Evolutionary conservation across 805 yeast species (phyloP).

Genomic region (Ogataea nakhonphanomensis): DNA sequence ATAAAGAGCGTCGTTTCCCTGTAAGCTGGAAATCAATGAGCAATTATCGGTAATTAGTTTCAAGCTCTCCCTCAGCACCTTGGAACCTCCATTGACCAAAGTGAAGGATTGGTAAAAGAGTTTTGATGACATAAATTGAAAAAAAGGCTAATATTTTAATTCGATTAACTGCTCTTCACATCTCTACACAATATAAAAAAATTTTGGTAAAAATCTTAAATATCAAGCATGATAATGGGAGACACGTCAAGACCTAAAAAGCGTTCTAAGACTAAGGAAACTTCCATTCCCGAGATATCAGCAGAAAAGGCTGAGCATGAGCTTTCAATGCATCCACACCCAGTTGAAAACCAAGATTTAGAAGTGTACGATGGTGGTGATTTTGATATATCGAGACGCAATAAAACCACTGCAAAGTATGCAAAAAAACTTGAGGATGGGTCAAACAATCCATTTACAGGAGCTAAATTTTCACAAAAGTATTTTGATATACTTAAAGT

Average conservation of each 20-base stretch:
- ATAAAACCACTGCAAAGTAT: conserved; percentile 61
- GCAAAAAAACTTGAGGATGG: conserved; percentile 60
- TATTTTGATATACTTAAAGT: conserved; percentile 75
- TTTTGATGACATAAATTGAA: conserved; percentile 23
- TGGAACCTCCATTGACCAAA: conserved; percentile 27
- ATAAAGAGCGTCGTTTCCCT: conserved; percentile 27
- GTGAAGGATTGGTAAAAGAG: conserved; percentile 25
- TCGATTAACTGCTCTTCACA: not conserved
- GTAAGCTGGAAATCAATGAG: conserved; percentile 21
- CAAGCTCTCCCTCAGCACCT: conserved; percentile 25
- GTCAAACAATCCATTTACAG: conserved; percentile 75
- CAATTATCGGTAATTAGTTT: conserved; percentile 17
- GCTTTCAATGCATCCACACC: conserved; percentile 46
- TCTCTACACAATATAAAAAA: conserved; percentile 4
- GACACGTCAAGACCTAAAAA: conserved; percentile 42
- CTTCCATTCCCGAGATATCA: conserved; percentile 58
- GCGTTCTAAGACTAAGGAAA: conserved; percentile 45
- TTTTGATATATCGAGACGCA: conserved; percentile 52
- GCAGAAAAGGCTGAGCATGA: conserved; percentile 66
- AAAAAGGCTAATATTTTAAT: not conserved
- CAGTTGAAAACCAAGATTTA: conserved; percentile 33
- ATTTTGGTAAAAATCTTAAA: conserved; percentile 2
- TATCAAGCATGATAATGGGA: conserved; percentile 17
- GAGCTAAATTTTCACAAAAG: conserved; percentile 53
- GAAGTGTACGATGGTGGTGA: conserved; percentile 66